Conservation (phyloP, 768 basidiomycete genomes). For the Phlebiopsis flavidoalba region DNA sequence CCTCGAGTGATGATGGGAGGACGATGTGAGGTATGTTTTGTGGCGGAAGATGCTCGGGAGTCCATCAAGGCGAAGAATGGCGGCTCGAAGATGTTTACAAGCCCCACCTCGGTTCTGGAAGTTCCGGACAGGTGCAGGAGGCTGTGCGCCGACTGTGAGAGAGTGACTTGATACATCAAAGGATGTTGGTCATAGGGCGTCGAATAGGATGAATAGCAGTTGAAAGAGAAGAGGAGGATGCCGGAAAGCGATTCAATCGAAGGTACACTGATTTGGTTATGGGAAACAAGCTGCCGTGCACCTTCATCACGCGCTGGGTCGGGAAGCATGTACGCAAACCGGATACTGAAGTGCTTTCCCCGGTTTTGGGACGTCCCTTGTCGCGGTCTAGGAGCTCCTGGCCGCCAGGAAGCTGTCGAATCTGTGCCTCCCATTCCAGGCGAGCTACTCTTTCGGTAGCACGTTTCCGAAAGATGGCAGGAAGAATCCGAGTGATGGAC, state of each 20-base stretch:
- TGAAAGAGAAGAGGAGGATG: neutral
- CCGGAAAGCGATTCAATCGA: neutral
- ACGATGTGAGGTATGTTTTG: too few species aligned
- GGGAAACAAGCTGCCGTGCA: neutral
- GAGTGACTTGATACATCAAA: neutral
- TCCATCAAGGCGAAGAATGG: too few species aligned
- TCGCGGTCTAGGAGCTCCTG: neutral
- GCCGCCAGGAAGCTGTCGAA: neutral
- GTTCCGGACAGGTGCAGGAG: constrained; percentile 14
- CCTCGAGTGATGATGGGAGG: too few species aligned
- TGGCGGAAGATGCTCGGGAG: too few species aligned
- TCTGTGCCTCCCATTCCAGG: neutral
- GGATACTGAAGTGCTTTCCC: neutral
- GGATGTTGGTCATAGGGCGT: neutral
- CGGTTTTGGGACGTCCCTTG: too few species aligned
- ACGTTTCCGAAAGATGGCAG: constrained; percentile 14
- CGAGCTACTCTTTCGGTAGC: neutral
- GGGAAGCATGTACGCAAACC: neutral
- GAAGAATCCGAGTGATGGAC: constrained; percentile 18
- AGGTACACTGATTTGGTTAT: neutral
- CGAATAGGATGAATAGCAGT: neutral
- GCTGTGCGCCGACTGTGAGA: constrained; percentile 5
- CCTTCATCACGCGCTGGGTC: constrained; percentile 1
- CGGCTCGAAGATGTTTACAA: constrained; percentile 17
- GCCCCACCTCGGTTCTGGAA: constrained; percentile 13